Evolutionary conservation across 768 basidiomycete genomes (phyloP).

Genomic region (Lactifluus pinguis): DNA sequence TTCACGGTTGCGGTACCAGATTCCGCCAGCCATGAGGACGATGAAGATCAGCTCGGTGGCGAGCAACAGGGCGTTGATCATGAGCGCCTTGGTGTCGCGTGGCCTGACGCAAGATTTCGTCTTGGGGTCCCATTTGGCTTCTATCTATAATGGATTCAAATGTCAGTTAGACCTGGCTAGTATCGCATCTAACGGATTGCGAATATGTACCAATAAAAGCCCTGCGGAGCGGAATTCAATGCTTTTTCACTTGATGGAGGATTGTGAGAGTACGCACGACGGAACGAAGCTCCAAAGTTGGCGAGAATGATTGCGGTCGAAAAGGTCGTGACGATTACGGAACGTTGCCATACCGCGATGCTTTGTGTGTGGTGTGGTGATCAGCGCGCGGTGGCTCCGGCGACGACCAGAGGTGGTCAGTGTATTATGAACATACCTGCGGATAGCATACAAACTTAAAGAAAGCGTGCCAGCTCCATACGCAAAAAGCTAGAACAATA

Average conservation of each 20-base stretch:
- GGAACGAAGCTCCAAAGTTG: conserved; percentile 11
- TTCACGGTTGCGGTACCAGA: conserved; percentile 1
- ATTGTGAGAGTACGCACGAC: background rate
- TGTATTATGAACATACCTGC: background rate
- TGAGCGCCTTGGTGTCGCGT: background rate
- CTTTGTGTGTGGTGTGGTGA: background rate
- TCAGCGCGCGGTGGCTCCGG: background rate
- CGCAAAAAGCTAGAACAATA: conserved; percentile 5
- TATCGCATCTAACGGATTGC: background rate
- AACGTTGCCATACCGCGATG: conserved; percentile 14
- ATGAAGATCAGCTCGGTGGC: background rate
- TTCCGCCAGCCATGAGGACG: conserved; percentile 3
- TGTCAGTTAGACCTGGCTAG: background rate
- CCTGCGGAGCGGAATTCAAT: background rate
- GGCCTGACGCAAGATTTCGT: background rate
- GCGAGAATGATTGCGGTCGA: background rate
- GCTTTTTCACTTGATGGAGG: background rate
- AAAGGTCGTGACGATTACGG: background rate
- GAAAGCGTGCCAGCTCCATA: conserved; percentile 7
- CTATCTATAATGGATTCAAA: background rate
- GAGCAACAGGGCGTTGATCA: background rate
- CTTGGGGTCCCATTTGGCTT: background rate
- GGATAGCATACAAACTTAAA: conserved; percentile 13
- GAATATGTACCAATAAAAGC: background rate
- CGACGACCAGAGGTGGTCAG: background rate